phyloP scores from a whole-genome alignment of 768 basidiomycete species.

The Podaxis sp. region DNA sequence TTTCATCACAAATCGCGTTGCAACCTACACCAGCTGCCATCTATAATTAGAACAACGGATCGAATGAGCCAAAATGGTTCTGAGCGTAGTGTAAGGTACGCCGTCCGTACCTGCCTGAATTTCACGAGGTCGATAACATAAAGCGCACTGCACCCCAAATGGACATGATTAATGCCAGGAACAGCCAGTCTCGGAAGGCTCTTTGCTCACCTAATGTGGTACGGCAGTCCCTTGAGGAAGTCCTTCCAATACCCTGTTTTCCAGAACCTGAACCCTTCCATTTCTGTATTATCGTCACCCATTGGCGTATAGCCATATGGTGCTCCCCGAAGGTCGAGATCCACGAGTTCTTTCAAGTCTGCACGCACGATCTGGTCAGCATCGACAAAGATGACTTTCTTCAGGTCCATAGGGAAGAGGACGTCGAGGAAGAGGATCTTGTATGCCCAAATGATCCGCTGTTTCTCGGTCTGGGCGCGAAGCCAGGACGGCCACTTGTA shows the following conservation, averaged over 20 bases:
- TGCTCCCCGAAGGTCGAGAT: conserved; percentile 87
- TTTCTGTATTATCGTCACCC: conserved; percentile 92
- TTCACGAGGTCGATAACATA: conserved; percentile 95
- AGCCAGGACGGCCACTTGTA: conserved; percentile 99
- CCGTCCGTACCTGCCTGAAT: conserved; percentile 74
- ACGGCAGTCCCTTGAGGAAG: conserved; percentile 78
- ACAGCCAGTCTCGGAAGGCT: neutral
- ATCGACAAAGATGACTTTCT: conserved; percentile 99
- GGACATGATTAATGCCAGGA: neutral
- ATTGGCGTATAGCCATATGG: conserved; percentile 97
- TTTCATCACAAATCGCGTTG: neutral
- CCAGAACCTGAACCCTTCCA: conserved; percentile 99
- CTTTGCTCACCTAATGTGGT: conserved; percentile 84
- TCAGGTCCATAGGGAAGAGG: conserved; percentile 97
- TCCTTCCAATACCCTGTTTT: conserved; percentile 96
- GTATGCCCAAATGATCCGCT: conserved; percentile 98
- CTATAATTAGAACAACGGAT: conserved; percentile 25
- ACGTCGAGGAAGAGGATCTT: conserved; percentile 99
- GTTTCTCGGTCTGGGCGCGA: conserved; percentile 95
- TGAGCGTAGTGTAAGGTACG: neutral
- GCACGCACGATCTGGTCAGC: conserved; percentile 96
- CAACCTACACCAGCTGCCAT: conserved; percentile 50
- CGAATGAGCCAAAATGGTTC: conserved; percentile 17
- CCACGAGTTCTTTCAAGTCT: conserved; percentile 94
- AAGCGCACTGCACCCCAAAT: conserved; percentile 60